These are phyloP conservation scores for Kurtzmaniella fragi DNA, from an alignment of 805 yeast species.

Conservation along the genomic window DNA sequence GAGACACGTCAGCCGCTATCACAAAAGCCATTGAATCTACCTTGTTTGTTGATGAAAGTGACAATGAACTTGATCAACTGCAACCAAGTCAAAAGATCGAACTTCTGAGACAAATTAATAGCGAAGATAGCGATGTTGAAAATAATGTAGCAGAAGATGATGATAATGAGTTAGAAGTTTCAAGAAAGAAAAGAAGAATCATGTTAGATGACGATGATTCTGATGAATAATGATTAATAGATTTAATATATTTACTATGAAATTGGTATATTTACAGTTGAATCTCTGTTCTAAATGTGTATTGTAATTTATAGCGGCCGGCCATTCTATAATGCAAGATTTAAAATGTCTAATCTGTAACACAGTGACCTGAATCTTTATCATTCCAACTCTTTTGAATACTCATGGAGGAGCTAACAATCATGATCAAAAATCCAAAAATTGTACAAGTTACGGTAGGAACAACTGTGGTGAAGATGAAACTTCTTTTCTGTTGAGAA, in stretches of 20 bases:
- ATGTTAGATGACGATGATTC: constrained; percentile 24
- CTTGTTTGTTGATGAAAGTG: constrained; percentile 7
- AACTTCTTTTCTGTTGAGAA: constrained; percentile 18
- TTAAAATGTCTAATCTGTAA: constrained; percentile 18
- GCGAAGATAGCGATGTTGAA: not conserved
- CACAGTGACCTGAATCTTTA: constrained; percentile 48
- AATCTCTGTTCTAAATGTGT: not conserved
- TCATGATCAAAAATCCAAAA: constrained; percentile 76
- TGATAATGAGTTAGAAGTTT: constrained; percentile 8
- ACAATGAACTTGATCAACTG: constrained; percentile 4
- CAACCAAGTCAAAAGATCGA: not conserved
- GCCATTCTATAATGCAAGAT: not conserved
- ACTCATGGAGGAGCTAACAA: constrained; percentile 76
- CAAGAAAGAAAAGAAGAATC: constrained; percentile 17
- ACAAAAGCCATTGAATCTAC: constrained; percentile 13
- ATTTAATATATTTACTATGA: not conserved
- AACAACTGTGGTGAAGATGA: constrained; percentile 37
- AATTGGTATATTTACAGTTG: not conserved
- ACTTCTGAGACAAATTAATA: not conserved
- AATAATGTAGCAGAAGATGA: not conserved
- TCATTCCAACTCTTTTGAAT: constrained; percentile 39
- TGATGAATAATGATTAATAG: constrained; percentile 9
- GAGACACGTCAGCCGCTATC: constrained; percentile 8
- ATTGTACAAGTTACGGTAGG: constrained; percentile 57
- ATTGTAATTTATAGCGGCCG: constrained; percentile 1